These are phyloP conservation scores for Chrysophaeum taylorii DNA, from an alignment of 352 stramenopile species.

Conservation along the genomic window DNA sequence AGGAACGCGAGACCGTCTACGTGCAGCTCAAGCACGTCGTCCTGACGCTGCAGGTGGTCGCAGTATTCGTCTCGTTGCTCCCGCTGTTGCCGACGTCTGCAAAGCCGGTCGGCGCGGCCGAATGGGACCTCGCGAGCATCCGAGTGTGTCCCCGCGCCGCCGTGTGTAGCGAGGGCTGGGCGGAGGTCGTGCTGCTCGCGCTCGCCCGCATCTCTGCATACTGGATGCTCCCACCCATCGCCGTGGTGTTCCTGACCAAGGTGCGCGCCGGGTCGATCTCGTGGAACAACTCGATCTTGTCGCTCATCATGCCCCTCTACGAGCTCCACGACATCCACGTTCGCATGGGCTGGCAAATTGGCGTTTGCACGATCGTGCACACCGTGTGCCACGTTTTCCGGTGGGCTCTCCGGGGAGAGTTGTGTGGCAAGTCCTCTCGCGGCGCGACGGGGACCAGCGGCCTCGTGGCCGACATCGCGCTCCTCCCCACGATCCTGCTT, in stretches of 20 bases:
- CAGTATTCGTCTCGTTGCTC: too few relatives aligned
- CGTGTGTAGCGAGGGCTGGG: background rate
- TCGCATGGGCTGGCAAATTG: background rate
- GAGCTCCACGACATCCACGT: background rate
- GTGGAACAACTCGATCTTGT: background rate
- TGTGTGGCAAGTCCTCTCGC: background rate
- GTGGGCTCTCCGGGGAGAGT: background rate
- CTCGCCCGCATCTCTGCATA: background rate
- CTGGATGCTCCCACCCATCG: background rate
- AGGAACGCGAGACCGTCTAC: too few relatives aligned
- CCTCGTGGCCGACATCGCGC: background rate
- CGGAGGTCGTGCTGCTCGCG: background rate
- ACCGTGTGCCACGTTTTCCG: background rate
- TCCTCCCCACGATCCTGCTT: background rate
- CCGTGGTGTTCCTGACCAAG: background rate
- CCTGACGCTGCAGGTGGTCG: too few relatives aligned
- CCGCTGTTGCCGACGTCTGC: too few relatives aligned
- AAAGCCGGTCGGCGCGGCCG: too few relatives aligned
- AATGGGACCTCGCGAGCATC: too few relatives aligned
- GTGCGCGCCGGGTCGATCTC: background rate
- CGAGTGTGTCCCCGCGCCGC: background rate
- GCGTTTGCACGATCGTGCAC: background rate
- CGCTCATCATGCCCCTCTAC: background rate
- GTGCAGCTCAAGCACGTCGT: too few relatives aligned
- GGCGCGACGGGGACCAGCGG: background rate